phyloP scores from a whole-genome alignment of 805 yeast species.

The Lipomyces japonicus region DNA sequence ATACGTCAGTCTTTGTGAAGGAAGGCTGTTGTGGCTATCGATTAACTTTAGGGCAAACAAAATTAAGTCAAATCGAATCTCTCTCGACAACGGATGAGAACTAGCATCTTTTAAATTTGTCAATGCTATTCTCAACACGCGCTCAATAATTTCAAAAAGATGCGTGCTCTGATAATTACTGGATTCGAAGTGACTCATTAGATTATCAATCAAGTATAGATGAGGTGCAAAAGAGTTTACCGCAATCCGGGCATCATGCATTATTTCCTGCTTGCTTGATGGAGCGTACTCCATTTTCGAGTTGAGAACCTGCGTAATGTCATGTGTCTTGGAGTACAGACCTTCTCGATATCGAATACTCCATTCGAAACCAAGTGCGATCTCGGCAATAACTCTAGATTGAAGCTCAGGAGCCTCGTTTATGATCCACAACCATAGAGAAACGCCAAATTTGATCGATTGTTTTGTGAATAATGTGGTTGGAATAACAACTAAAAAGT shows the following conservation, averaged over 20 bases:
- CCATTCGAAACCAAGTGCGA: conserved; percentile 64
- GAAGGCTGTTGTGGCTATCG: conserved; percentile 50
- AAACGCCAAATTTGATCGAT: conserved; percentile 60
- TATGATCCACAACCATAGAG: conserved; percentile 77
- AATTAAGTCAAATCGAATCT: conserved; percentile 69
- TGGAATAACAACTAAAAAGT: conserved; percentile 49
- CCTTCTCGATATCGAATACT: conserved; percentile 61
- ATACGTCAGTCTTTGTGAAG: conserved; percentile 44
- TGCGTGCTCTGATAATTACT: conserved; percentile 68
- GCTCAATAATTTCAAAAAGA: conserved; percentile 62
- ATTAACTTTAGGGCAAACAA: conserved; percentile 64
- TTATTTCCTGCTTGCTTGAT: conserved; percentile 58
- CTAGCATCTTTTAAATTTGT: conserved; percentile 64
- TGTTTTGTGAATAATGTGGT: conserved; percentile 59
- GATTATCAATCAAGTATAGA: conserved; percentile 58
- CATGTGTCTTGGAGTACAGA: conserved; percentile 47
- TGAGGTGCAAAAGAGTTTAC: conserved; percentile 62
- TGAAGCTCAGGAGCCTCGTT: conserved; percentile 61
- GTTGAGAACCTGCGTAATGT: conserved; percentile 52
- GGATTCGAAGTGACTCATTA: conserved; percentile 77
- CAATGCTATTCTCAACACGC: conserved; percentile 43
- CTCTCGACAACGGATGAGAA: conserved; percentile 75
- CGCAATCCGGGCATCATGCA: conserved; percentile 50
- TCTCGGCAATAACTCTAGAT: conserved; percentile 60
- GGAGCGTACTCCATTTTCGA: conserved; percentile 87